A percentile compares a stretch with the other conserved stretches of the same genome.
Evolutionary conservation across 2,329 filamentous ascomycete genomes (phyloP).

Genomic region (Tolypocladium ophioglossoides): DNA sequence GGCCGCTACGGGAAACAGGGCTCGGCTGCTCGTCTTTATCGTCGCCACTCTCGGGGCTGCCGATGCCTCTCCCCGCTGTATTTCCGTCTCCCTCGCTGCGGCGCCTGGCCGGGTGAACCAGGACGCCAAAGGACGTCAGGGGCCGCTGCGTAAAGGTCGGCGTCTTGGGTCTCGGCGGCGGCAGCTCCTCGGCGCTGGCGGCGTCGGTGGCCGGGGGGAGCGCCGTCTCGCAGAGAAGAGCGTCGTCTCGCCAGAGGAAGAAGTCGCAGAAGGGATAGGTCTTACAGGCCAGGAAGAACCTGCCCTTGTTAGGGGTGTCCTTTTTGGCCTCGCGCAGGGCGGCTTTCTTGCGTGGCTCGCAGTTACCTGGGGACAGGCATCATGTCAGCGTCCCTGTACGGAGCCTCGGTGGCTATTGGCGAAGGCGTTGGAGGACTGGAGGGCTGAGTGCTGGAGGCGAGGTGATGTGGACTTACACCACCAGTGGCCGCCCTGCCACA

Average conservation of each 20-base stretch:
- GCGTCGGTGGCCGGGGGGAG: constrained; percentile 5
- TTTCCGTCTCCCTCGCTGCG: neutral
- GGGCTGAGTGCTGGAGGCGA: too few relatives aligned
- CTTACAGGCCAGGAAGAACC: constrained; percentile 31
- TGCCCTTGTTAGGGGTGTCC: constrained; percentile 26
- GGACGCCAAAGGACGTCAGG: constrained; percentile 18
- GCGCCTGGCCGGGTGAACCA: constrained; percentile 10
- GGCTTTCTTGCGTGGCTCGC: constrained; percentile 27
- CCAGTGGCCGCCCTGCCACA: constrained; percentile 22
- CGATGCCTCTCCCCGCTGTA: neutral
- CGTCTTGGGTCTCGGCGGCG: constrained; percentile 12
- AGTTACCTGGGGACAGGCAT: constrained; percentile 25
- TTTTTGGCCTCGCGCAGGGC: constrained; percentile 26
- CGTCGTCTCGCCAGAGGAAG: constrained; percentile 34
- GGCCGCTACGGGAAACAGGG: neutral
- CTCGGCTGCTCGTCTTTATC: neutral
- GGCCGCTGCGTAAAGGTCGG: constrained; percentile 17
- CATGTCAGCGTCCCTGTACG: neutral
- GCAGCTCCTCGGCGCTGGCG: neutral
- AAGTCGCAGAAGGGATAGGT: constrained; percentile 27
- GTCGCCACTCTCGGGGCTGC: neutral
- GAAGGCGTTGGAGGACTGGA: neutral
- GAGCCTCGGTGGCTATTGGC: neutral
- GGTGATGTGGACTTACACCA: constrained; percentile 25
- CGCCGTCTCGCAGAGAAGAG: constrained; percentile 18